phyloP scores from a whole-genome alignment of 805 yeast genomes.

The Spathaspora gorwiae region DNA sequence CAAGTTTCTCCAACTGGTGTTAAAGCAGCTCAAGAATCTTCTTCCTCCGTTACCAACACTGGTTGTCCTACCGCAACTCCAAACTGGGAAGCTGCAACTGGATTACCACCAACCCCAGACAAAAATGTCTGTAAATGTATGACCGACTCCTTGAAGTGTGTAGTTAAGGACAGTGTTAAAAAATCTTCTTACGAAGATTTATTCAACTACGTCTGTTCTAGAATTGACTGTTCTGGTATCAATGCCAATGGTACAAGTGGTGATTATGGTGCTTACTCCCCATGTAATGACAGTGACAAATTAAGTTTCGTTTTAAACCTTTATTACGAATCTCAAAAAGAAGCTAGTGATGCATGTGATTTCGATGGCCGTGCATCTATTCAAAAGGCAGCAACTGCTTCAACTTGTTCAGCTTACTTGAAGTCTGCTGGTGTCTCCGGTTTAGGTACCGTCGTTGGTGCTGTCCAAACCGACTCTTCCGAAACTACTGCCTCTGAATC shows the following conservation, averaged over 20 bases:
- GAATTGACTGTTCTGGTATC: conserved; percentile 35
- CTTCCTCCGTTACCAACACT: conserved; percentile 24
- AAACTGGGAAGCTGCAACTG: conserved; percentile 35
- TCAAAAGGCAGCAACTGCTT: conserved; percentile 25
- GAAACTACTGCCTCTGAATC: conserved; percentile 7
- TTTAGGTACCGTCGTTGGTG: conserved; percentile 48
- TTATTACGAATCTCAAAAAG: conserved; percentile 31
- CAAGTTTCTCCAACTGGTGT: conserved; percentile 33
- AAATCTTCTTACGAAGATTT: conserved; percentile 30
- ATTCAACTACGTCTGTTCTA: conserved; percentile 29
- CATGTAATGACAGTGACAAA: conserved; percentile 31
- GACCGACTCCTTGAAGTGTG: conserved; percentile 31
- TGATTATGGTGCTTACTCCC: conserved; percentile 39
- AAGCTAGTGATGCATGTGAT: conserved; percentile 28
- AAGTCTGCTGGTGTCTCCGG: conserved; percentile 69
- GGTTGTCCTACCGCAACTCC: conserved; percentile 32
- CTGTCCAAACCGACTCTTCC: conserved; percentile 12
- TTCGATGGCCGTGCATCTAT: conserved; percentile 40
- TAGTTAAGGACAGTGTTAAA: conserved; percentile 23
- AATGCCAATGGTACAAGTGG: conserved; percentile 35
- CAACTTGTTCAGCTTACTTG: conserved; percentile 54
- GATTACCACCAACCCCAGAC: conserved; percentile 43
- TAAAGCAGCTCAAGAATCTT: conserved; percentile 15
- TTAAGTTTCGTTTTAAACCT: conserved; percentile 36
- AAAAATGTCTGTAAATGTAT: conserved; percentile 33